Conservation (phyloP, 2,329 filamentous ascomycete species). For the Amauroascus verrucosus region DNA sequence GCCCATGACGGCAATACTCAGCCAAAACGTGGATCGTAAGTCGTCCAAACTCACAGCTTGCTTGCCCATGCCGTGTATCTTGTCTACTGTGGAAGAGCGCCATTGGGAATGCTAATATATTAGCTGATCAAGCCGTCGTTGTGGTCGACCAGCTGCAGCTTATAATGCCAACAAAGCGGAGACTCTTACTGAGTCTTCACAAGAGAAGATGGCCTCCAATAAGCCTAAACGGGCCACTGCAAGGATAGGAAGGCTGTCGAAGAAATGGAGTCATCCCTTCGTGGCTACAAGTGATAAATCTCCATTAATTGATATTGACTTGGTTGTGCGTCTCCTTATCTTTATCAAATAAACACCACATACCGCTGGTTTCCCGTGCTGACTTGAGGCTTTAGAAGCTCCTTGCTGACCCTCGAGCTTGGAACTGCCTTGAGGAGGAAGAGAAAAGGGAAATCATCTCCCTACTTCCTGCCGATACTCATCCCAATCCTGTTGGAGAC, state of each 20-base stretch:
- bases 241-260: constrained; percentile 24
- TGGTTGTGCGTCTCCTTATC: constrained; percentile 29
- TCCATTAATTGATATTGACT: constrained; percentile 27
- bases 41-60: neutral
- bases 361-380: neutral
- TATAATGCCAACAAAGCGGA: constrained; percentile 20
- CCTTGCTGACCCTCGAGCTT: constrained; percentile 32
- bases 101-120: constrained; percentile 5
- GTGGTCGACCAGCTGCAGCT: constrained; percentile 16
- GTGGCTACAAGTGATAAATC: constrained; percentile 33
- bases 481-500: constrained; percentile 25
- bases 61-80: neutral
- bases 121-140: neutral
- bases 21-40: neutral
- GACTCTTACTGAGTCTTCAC: neutral
- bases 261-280: constrained; percentile 32
- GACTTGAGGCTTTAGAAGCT: constrained; percentile 27
- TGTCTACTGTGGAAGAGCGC: too few species aligned
- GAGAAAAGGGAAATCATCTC: constrained; percentile 34
- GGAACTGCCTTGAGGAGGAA: constrained; percentile 33
- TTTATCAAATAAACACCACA: neutral
- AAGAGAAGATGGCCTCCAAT: constrained; percentile 14
- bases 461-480: constrained; percentile 35
- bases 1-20: constrained; percentile 9
- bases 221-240: constrained; percentile 17